Conservation (phyloP, 164 flowering plant genomes). For the Aristolochia fimbriata region DNA sequence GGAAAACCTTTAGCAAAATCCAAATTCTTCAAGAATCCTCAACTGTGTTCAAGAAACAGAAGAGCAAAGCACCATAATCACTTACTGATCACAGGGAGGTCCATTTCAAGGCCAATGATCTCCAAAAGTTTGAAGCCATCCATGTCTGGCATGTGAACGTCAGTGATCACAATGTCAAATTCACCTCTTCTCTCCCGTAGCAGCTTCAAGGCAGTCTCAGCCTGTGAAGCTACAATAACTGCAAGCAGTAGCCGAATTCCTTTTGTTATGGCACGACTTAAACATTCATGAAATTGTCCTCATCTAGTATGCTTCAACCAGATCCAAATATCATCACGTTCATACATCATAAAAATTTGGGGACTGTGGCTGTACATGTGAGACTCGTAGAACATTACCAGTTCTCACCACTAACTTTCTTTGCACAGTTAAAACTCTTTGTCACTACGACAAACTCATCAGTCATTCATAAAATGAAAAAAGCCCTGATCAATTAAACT, state of each 20-base stretch:
- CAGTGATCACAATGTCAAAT: conserved; percentile 40
- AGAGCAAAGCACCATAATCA: background rate
- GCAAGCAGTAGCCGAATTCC: conserved; percentile 7
- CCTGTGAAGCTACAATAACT: conserved; percentile 24
- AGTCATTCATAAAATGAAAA: too few species aligned
- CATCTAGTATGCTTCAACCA: background rate
- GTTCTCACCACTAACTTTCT: background rate
- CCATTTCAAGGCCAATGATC: conserved; percentile 36
- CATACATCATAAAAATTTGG: background rate
- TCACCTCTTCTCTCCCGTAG: conserved; percentile 25
- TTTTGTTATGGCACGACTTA: background rate
- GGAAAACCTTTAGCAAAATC: too few species aligned
- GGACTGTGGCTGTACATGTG: background rate
- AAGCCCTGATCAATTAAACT: too few species aligned
- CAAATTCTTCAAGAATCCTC: background rate
- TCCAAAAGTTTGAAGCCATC: conserved; percentile 39
- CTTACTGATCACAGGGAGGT: conserved; percentile 43
- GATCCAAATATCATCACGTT: background rate
- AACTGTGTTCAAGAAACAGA: background rate
- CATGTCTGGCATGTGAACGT: conserved; percentile 33
- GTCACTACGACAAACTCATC: too few species aligned
- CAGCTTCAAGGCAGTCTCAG: conserved; percentile 20
- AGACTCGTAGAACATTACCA: background rate
- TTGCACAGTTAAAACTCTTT: too few species aligned
- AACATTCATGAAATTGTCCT: background rate